Evolutionary conservation across 192 early-diverging fungal genomes (phyloP), one percentile per base, ranked within the genome.

Genomic region (Allomyces javanicus): DNA sequence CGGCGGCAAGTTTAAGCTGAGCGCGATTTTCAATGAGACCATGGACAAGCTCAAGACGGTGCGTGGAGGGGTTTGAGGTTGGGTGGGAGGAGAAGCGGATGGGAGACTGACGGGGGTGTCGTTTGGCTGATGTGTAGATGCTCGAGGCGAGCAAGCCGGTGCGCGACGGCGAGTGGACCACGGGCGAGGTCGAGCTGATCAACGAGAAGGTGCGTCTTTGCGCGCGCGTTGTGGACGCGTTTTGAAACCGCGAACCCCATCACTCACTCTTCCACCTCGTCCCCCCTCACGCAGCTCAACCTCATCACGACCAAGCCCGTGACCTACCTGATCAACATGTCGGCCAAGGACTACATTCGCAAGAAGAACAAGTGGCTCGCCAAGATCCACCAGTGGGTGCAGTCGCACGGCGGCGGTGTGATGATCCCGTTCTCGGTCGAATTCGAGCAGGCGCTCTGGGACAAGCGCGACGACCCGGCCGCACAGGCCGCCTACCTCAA

Each of bases 261-360:
- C 3, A 9, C 25, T 25, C 55, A 24, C 65, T 11, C 27, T 5
- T 50, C 11, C 40, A 66, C 65, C 74, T 84, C 26, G 91, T 90
- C 44, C 73, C 73, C 91, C 33, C 92, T 97, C 81, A 97, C 96
- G 74, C 65, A 72, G 50, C 81, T 93, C 71, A 77, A 81, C 61
- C 79, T 99, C 64, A 72, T 99, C 66, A 96, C 94, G 14, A 91
- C 93, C 72, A 99, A 99, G 77, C 93, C 96, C 9, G 92, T 93
- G 55, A 90, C 94, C 63, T 94, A 93, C 74, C 83, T 97, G 65
- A 85, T 83, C 70, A 99, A 99, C 77, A 78, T 99, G 63, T 83
- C 79, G 71, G 87, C 94, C 73, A 78, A 81, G 64, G 94, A 97
- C 71, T 99, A 85, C 68, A 72, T 88, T 44, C 83, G 91, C 68